These are phyloP conservation scores for Metschnikowia continentalis DNA, from an alignment of 805 yeast species.

Conservation along the genomic window DNA sequence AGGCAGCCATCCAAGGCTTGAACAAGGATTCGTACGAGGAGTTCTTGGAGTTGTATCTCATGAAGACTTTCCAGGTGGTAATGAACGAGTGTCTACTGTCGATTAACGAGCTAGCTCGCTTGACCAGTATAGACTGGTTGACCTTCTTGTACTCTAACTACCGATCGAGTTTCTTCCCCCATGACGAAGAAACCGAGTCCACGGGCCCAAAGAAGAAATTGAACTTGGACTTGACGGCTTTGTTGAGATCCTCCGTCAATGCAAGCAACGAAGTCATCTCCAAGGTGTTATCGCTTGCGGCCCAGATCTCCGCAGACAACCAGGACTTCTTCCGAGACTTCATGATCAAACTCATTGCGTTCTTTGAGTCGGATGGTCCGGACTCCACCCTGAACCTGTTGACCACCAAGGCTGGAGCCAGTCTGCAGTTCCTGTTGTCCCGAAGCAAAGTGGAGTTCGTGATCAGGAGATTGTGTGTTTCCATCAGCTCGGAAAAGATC, in stretches of 20 bases:
- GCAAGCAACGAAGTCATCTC: slow-evolving; percentile 76
- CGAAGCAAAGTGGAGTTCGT: slow-evolving; percentile 66
- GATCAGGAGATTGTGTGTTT: slow-evolving; percentile 75
- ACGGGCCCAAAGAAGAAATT: slow-evolving; percentile 10
- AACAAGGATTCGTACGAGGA: slow-evolving; percentile 37
- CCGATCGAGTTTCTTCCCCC: slow-evolving; percentile 28
- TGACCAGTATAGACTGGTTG: slow-evolving; percentile 88
- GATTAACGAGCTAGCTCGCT: slow-evolving; percentile 67
- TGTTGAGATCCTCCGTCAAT: slow-evolving; percentile 64
- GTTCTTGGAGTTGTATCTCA: slow-evolving; percentile 36
- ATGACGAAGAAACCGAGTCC: slow-evolving; percentile 19
- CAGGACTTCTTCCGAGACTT: slow-evolving; percentile 75
- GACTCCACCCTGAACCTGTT: slow-evolving; percentile 9
- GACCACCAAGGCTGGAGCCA: not conserved
- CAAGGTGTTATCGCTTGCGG: slow-evolving; percentile 65
- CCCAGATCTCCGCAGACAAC: slow-evolving; percentile 70
- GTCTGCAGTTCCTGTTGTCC: slow-evolving; percentile 38
- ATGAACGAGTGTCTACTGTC: slow-evolving; percentile 52
- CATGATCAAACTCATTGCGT: slow-evolving; percentile 61
- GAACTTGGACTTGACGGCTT: slow-evolving; percentile 59
- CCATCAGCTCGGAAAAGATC: slow-evolving; percentile 77
- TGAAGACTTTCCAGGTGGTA: slow-evolving; percentile 62
- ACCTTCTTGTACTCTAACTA: slow-evolving; percentile 72
- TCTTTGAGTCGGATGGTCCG: slow-evolving; percentile 60
- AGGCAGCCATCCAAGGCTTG: slow-evolving; percentile 48